Conservation (phyloP, 1,284 basidiomycete species). For the Boletellus deceptivus region DNA sequence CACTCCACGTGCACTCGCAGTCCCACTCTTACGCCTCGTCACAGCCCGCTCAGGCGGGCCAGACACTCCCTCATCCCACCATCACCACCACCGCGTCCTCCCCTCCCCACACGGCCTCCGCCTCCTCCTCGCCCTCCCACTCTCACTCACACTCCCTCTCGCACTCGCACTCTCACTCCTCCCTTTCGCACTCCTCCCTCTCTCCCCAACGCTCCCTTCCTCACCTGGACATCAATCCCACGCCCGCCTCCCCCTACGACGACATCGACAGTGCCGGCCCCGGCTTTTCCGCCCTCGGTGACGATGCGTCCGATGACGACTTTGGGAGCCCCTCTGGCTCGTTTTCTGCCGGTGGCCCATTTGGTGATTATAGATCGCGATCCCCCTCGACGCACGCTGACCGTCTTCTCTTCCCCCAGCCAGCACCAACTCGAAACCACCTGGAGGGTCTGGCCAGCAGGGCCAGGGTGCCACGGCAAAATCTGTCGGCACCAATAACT, state of each 20-base stretch:
- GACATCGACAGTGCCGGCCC: slow-evolving; percentile 23
- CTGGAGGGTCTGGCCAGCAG: slow-evolving; percentile 17
- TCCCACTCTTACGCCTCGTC: slow-evolving; percentile 24
- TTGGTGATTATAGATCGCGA: slow-evolving; percentile 6
- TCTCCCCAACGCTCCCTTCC: slow-evolving; percentile 17
- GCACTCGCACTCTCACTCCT: slow-evolving; percentile 30
- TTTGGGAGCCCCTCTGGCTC: slow-evolving; percentile 20
- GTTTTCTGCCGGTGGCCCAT: slow-evolving; percentile 10
- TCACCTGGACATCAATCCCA: slow-evolving; percentile 23
- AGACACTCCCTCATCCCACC: slow-evolving; percentile 20
- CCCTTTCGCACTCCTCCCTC: slow-evolving; percentile 30
- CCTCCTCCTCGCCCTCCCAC: slow-evolving; percentile 26
- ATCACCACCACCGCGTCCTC: slow-evolving; percentile 33
- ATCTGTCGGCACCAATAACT: slow-evolving; percentile 73
- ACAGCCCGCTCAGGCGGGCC: not conserved
- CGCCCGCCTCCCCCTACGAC: slow-evolving; percentile 26
- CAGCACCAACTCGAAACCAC: slow-evolving; percentile 11
- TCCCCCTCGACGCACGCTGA: not conserved
- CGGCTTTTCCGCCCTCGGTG: slow-evolving; percentile 14
- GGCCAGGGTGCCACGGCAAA: slow-evolving; percentile 56
- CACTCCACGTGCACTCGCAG: slow-evolving; percentile 20
- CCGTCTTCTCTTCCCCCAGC: slow-evolving; percentile 1
- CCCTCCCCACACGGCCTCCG: slow-evolving; percentile 22
- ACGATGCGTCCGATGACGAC: slow-evolving; percentile 32
- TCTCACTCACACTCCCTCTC: slow-evolving; percentile 30